Evolutionary conservation across 371 early-diverging fungal genomes (phyloP).

Genomic region (Cokeromyces recurvatus): DNA sequence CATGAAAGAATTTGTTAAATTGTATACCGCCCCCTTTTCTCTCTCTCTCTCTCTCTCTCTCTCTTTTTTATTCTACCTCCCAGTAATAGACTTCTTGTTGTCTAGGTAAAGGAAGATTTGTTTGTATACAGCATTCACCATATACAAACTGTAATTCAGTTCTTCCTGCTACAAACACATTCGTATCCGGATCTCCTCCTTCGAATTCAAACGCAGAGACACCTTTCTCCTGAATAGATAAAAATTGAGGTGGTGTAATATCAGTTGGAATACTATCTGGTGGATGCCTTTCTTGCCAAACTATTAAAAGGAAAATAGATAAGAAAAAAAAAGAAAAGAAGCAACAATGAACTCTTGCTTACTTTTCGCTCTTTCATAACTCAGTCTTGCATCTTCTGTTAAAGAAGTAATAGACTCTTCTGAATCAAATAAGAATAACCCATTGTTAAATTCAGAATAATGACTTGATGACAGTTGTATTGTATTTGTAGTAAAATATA

Average conservation of each 20-base stretch:
- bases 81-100: constrained; percentile 73
- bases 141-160: constrained; percentile 74
- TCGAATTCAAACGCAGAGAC: constrained; percentile 84
- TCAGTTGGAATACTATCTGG: constrained; percentile 59
- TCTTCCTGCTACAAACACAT: constrained; percentile 68
- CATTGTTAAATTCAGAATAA: constrained; percentile 35
- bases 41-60: no score
- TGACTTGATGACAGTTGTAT: constrained; percentile 27
- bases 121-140: constrained; percentile 74
- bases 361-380: constrained; percentile 46
- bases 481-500: constrained; percentile 34
- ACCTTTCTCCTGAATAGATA: constrained; percentile 80
- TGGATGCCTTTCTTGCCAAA: constrained; percentile 54
- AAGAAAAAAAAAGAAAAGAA: neutral
- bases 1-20: no score
- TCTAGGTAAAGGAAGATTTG: constrained; percentile 76
- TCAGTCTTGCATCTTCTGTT: constrained; percentile 38
- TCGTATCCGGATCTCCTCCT: constrained; percentile 60
- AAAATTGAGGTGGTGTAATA: constrained; percentile 56
- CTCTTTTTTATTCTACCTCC: constrained; percentile 40
- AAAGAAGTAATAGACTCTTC: constrained; percentile 30
- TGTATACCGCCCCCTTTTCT: no score
- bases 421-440: constrained; percentile 32
- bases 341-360: neutral
- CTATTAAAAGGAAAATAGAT: constrained; percentile 8